phyloP scores from a whole-genome alignment of 371 early-diverging fungal species.

The Syncephalis fuscata region DNA sequence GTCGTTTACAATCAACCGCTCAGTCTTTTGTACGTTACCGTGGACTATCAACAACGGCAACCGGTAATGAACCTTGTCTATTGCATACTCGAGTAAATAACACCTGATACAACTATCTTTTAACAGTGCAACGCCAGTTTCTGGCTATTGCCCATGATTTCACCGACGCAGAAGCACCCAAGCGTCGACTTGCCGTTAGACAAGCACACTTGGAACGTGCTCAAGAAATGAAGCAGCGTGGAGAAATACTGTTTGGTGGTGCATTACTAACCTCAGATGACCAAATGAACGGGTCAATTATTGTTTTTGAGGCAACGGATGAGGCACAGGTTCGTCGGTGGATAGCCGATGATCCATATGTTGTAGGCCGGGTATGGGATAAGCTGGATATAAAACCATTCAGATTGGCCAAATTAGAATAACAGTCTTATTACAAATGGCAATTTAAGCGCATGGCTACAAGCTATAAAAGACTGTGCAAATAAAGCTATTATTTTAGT shows the following conservation, averaged over 20 bases:
- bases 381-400: constrained; percentile 26
- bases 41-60: no score
- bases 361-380: constrained; percentile 38
- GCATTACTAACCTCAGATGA: constrained; percentile 21
- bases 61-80: no score
- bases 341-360: constrained; percentile 27
- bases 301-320: constrained; percentile 24
- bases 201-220: constrained; percentile 22
- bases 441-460: no score
- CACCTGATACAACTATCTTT: no score
- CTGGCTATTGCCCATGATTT: constrained; percentile 28
- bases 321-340: constrained; percentile 18
- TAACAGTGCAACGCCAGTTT: constrained; percentile 14
- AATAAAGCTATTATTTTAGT: no score
- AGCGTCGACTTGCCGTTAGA: constrained; percentile 25
- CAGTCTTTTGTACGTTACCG: no score
- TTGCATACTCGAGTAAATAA: no score
- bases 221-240: constrained; percentile 9
- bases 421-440: no score
- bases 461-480: no score
- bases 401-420: constrained; percentile 1
- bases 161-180: constrained; percentile 21
- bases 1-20: no score
- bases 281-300: constrained; percentile 34
- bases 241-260: constrained; percentile 23